phyloP scores from a whole-genome alignment of 192 early-diverging fungal species.

The Spizellomyces sp. region DNA sequence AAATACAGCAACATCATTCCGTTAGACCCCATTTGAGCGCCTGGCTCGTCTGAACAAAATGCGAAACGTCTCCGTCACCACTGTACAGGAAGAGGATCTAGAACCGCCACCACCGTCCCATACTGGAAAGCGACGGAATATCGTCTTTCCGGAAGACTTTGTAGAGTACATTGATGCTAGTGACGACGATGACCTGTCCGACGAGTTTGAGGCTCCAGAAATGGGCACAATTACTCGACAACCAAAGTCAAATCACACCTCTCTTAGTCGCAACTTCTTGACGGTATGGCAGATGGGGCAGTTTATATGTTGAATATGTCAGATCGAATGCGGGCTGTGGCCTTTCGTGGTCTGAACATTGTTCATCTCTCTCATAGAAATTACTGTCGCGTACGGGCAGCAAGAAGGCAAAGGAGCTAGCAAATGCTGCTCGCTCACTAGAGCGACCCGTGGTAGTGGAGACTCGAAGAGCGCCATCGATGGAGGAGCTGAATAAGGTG shows the following conservation, averaged over 20 bases:
- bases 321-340: not conserved
- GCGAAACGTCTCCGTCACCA: slow-evolving; percentile 65
- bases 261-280: slow-evolving; percentile 13
- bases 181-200: slow-evolving; percentile 46
- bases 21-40: slow-evolving; percentile 72
- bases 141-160: slow-evolving; percentile 42
- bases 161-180: slow-evolving; percentile 47
- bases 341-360: not conserved
- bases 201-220: slow-evolving; percentile 26
- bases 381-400: slow-evolving; percentile 9
- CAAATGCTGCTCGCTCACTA: not conserved
- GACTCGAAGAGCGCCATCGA: not conserved
- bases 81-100: slow-evolving; percentile 44
- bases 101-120: slow-evolving; percentile 18
- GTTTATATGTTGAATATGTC: no score
- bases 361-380: slow-evolving; percentile 17
- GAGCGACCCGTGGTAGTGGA: not conserved
- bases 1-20: slow-evolving; percentile 17
- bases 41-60: slow-evolving; percentile 77
- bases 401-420: slow-evolving; percentile 14
- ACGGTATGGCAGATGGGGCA: slow-evolving; percentile 7
- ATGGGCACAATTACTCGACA: not conserved
- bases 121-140: slow-evolving; percentile 24
- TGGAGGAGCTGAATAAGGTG: not conserved
- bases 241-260: slow-evolving; percentile 3